Evolutionary conservation across 768 basidiomycete species (phyloP).

Genomic region (Thelephora ganbajun): DNA sequence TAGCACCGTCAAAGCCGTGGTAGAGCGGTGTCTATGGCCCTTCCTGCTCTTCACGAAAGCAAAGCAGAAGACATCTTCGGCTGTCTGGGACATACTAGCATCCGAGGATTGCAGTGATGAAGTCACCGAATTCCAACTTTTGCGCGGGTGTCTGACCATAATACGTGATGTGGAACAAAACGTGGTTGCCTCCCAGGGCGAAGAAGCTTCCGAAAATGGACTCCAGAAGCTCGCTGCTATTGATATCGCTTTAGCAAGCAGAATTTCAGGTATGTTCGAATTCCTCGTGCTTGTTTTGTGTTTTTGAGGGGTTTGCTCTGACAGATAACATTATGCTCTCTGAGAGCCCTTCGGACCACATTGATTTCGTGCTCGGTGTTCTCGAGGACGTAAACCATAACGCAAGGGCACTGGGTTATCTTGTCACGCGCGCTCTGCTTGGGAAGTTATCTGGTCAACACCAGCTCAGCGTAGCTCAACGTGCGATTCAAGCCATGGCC

Average conservation of each 20-base stretch:
- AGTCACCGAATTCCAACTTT: constrained; percentile 25
- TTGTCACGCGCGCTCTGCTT: constrained; percentile 52
- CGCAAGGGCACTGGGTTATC: constrained; percentile 40
- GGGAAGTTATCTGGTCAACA: constrained; percentile 39
- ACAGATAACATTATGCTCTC: constrained; percentile 55
- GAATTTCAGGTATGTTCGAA: constrained; percentile 46
- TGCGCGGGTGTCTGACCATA: constrained; percentile 39
- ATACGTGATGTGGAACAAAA: constrained; percentile 19
- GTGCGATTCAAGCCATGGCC: constrained; percentile 31
- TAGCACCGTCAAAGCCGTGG: background rate
- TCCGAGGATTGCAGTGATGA: constrained; percentile 13
- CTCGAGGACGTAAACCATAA: constrained; percentile 36
- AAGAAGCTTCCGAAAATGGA: constrained; percentile 19
- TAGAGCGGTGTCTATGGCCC: constrained; percentile 30
- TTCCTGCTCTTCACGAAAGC: constrained; percentile 63
- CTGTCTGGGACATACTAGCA: constrained; percentile 65
- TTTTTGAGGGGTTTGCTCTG: background rate
- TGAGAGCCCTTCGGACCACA: constrained; percentile 25
- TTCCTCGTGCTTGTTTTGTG: background rate
- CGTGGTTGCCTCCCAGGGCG: background rate
- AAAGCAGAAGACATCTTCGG: constrained; percentile 45
- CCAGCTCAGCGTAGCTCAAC: constrained; percentile 39
- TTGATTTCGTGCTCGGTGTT: constrained; percentile 36
- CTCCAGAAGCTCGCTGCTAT: constrained; percentile 26
- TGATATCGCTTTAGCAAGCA: constrained; percentile 41